Conservation (phyloP, 2,329 filamentous ascomycete species). For the Fusarium metavorans region DNA sequence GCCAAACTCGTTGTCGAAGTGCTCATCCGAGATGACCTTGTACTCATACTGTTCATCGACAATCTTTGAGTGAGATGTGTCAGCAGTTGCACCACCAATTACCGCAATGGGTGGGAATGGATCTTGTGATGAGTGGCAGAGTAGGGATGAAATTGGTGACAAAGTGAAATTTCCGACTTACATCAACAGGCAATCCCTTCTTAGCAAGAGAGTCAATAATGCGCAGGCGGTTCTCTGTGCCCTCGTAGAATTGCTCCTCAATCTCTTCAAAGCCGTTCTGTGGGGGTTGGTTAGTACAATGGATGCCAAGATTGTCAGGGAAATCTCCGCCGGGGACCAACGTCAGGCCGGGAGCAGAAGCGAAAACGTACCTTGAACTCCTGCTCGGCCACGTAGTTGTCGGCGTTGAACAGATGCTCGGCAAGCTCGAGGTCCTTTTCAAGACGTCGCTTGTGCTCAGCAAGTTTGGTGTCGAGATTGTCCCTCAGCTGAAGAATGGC, state of each 20-base stretch:
- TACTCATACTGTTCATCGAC: conserved; percentile 60
- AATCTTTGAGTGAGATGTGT: conserved; percentile 49
- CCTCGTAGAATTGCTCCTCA: conserved; percentile 57
- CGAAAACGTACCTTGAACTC: conserved; percentile 54
- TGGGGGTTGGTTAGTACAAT: conserved; percentile 31
- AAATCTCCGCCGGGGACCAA: conserved; percentile 36
- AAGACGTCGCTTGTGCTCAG: conserved; percentile 48
- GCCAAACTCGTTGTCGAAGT: conserved; percentile 58
- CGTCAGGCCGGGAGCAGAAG: conserved; percentile 32
- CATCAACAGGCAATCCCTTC: conserved; percentile 61
- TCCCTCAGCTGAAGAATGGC: conserved; percentile 63
- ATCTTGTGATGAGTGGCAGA: conserved; percentile 30
- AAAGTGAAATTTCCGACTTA: conserved; percentile 51
- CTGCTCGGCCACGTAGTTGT: conserved; percentile 50
- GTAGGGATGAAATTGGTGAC: conserved; percentile 17
- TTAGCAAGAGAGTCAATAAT: conserved; percentile 58
- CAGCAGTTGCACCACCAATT: conserved; percentile 27
- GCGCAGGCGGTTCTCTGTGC: conserved; percentile 60
- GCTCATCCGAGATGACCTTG: conserved; percentile 58
- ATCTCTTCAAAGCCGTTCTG: conserved; percentile 55
- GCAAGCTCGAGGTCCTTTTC: conserved; percentile 52
- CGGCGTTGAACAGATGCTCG: conserved; percentile 52
- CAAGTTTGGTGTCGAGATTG: conserved; percentile 48
- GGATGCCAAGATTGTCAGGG: conserved; percentile 31
- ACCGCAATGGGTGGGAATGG: conserved; percentile 23